phyloP scores from a whole-genome alignment of 208 protist genomes.

The Angomonas deanei region DNA sequence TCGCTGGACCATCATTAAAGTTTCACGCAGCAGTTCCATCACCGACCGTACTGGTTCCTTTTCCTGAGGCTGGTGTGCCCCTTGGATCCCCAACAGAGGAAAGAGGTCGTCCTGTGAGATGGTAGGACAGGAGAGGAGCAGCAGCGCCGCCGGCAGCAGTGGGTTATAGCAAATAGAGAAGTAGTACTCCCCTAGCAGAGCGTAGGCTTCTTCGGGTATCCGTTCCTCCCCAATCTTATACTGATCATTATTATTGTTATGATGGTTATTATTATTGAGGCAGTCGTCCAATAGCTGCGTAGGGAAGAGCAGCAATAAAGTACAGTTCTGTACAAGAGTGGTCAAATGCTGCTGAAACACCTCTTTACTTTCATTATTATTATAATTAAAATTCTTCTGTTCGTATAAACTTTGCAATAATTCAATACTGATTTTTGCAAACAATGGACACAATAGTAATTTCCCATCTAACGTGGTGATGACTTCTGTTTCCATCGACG shows the following conservation, averaged over 20 bases:
- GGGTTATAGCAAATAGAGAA: constrained; percentile 6
- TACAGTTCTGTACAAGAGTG: background rate
- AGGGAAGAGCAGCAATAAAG: background rate
- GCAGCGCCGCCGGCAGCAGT: constrained; percentile 15
- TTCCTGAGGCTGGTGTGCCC: too few species aligned
- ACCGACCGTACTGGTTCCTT: too few species aligned
- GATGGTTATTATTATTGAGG: too few species aligned
- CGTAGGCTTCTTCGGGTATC: background rate
- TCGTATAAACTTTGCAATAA: background rate
- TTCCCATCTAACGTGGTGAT: background rate
- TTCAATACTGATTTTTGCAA: background rate
- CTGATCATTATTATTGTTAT: too few species aligned
- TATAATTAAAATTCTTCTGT: background rate
- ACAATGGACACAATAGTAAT: background rate
- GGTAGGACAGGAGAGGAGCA: constrained; percentile 22
- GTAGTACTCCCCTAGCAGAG: background rate
- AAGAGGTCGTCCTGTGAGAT: background rate
- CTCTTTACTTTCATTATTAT: background rate
- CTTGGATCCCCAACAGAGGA: too few species aligned
- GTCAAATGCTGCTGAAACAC: too few species aligned
- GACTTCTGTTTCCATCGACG: background rate
- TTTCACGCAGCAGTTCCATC: background rate
- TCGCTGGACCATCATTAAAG: background rate
- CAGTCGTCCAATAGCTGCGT: background rate
- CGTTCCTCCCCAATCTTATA: too few species aligned